phyloP scores from a whole-genome alignment of 2,329 filamentous ascomycete genomes.

The Sarocladiaceae sp. region DNA sequence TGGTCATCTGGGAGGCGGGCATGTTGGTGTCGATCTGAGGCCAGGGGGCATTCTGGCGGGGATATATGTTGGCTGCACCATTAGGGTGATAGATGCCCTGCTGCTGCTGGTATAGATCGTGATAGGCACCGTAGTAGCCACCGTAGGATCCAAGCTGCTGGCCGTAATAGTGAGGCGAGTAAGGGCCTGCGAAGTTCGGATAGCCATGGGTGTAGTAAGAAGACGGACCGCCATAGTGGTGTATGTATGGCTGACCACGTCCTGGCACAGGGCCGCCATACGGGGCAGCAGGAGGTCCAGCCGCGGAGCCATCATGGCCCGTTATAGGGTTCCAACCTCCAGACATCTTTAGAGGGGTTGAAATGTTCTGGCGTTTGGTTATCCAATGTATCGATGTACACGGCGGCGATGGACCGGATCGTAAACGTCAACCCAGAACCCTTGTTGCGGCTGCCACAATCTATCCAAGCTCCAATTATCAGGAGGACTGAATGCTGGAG shows the following conservation, averaged over 20 bases:
- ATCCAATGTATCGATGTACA: not conserved
- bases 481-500: slow-evolving; percentile 2
- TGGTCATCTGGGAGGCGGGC: slow-evolving; percentile 48
- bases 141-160: not conserved
- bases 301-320: slow-evolving; percentile 29
- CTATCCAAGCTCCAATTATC: not conserved
- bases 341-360: slow-evolving; percentile 21
- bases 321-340: slow-evolving; percentile 34
- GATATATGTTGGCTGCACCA: slow-evolving; percentile 26
- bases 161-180: slow-evolving; percentile 2
- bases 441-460: not conserved
- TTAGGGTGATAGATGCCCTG: slow-evolving; percentile 30
- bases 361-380: not conserved
- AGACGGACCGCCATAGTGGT: slow-evolving; percentile 29
- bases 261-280: slow-evolving; percentile 25
- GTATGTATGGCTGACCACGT: slow-evolving; percentile 32
- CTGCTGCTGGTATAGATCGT: slow-evolving; percentile 17
- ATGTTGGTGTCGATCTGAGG: slow-evolving; percentile 38
- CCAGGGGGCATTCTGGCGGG: slow-evolving; percentile 34
- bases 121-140: slow-evolving; percentile 10
- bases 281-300: slow-evolving; percentile 26
- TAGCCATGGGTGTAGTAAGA: slow-evolving; percentile 19
- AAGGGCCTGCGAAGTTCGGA: slow-evolving; percentile 2
- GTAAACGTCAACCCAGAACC: slow-evolving; percentile 3
- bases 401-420: slow-evolving; percentile 3